phyloP scores from a whole-genome alignment of 805 yeast species.

The Nakazawaea laoshanensis region DNA sequence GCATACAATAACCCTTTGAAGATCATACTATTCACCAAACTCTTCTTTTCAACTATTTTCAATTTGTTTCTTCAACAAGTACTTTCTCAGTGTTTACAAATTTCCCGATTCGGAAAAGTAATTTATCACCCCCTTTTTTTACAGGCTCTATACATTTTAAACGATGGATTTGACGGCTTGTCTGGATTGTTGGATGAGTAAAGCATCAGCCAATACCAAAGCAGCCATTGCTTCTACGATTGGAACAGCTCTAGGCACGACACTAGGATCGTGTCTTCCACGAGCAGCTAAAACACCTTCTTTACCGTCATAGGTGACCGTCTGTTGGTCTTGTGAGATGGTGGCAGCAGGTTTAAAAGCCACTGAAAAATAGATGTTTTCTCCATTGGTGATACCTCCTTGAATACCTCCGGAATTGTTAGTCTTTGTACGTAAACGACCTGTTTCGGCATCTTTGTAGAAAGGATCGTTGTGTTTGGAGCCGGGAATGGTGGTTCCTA shows the following conservation, averaged over 20 bases:
- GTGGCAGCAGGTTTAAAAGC: constrained; percentile 99
- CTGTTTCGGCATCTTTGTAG: constrained; percentile 45
- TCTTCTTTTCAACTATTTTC: neutral
- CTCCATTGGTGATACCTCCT: constrained; percentile 98
- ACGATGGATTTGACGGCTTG: constrained; percentile 38
- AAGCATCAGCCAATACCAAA: constrained; percentile 81
- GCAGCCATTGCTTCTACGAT: constrained; percentile 98
- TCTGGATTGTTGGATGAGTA: constrained; percentile 81
- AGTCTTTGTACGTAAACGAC: constrained; percentile 73
- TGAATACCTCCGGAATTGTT: constrained; percentile 96
- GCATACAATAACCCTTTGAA: neutral
- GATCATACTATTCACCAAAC: neutral
- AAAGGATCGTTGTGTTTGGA: constrained; percentile 92
- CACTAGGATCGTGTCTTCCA: constrained; percentile 98
- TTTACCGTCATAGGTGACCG: constrained; percentile 83
- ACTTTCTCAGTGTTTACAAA: constrained; percentile 1
- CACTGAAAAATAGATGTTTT: constrained; percentile 85
- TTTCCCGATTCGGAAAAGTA: neutral
- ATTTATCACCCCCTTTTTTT: neutral
- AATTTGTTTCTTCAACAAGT: no score
- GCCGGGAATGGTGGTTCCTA: constrained; percentile 85
- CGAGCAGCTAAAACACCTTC: constrained; percentile 87
- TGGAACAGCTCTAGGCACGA: constrained; percentile 97
- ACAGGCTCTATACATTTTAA: constrained; percentile 12
- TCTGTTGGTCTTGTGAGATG: constrained; percentile 84